Percentiles rank a stretch among this genome's conserved stretches.
phyloP scores from a whole-genome alignment of 2,329 filamentous ascomycete genomes.

The Curvularia spicifera region DNA sequence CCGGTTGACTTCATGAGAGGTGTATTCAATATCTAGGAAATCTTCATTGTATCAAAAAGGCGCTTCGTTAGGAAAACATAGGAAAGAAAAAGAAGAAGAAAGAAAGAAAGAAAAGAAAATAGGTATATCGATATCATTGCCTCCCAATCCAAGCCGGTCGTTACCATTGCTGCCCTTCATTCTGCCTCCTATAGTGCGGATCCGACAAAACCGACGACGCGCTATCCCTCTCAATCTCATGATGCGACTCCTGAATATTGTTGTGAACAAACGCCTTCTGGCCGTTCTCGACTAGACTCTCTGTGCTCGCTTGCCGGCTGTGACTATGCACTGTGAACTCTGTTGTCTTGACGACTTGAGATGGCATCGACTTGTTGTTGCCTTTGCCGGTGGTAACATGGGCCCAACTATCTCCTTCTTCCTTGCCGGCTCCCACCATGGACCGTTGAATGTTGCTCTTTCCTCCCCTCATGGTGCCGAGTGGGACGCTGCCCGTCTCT shows the following conservation, averaged over 20 bases:
- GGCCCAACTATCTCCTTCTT: constrained; percentile 19
- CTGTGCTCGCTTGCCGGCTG: constrained; percentile 19
- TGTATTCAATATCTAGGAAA: no score
- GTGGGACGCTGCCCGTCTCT: constrained; percentile 13
- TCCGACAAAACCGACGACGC: constrained; percentile 25
- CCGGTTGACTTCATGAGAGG: no score
- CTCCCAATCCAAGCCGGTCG: not conserved
- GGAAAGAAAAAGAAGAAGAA: not conserved
- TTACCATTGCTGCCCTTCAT: constrained; percentile 14
- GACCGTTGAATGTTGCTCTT: constrained; percentile 14
- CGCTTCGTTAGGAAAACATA: not conserved
- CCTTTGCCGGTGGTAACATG: constrained; percentile 21
- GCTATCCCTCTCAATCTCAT: constrained; percentile 18
- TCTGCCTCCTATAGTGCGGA: constrained; percentile 16
- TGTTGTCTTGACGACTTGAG: constrained; percentile 28
- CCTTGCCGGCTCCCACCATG: constrained; percentile 14
- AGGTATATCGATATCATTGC: not conserved
- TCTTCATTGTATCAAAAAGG: not conserved
- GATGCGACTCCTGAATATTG: constrained; percentile 10
- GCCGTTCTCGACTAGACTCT: constrained; percentile 25
- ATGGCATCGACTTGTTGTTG: constrained; percentile 14
- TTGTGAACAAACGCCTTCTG: constrained; percentile 22
- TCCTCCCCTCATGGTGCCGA: constrained; percentile 21
- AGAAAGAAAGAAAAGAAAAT: not conserved
- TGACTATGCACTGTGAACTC: constrained; percentile 31